Conservation (phyloP, 768 basidiomycete species). For the Symmetrospora coprosmae region DNA sequence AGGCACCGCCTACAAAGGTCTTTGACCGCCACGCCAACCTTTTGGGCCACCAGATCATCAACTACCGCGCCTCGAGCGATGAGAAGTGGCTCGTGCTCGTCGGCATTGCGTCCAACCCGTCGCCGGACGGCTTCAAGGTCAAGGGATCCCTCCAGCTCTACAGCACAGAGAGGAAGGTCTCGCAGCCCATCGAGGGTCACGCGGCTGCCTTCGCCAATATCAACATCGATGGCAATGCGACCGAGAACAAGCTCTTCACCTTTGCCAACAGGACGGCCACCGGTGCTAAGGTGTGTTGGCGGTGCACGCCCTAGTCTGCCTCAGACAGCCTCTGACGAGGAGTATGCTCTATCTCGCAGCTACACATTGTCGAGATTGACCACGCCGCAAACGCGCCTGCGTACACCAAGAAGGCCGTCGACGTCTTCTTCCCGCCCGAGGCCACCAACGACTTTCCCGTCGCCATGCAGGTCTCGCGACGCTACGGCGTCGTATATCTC, state of each 20-base stretch:
- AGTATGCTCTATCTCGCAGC: conserved; percentile 42
- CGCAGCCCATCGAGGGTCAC: conserved; percentile 96
- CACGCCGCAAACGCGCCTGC: conserved; percentile 81
- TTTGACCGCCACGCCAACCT: conserved; percentile 95
- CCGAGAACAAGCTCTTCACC: conserved; percentile 76
- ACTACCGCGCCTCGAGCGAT: conserved; percentile 80
- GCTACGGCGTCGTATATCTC: conserved; percentile 85
- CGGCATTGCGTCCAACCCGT: conserved; percentile 81
- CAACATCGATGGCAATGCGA: conserved; percentile 74
- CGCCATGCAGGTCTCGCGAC: conserved; percentile 91
- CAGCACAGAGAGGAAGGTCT: conserved; percentile 78
- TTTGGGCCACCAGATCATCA: conserved; percentile 90
- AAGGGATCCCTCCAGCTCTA: conserved; percentile 98
- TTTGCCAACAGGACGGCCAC: conserved; percentile 93
- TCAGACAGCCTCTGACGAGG: neutral
- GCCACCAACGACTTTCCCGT: conserved; percentile 98
- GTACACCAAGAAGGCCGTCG: conserved; percentile 92
- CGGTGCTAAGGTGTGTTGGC: conserved; percentile 70
- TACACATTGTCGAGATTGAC: conserved; percentile 96
- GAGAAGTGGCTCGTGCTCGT: conserved; percentile 96
- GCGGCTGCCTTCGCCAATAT: conserved; percentile 90
- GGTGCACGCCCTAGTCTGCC: neutral
- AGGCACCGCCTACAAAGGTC: conserved; percentile 68
- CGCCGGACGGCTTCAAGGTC: conserved; percentile 91
- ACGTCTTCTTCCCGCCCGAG: conserved; percentile 97